A percentile compares a stretch with the other conserved stretches of the same genome.
These are phyloP conservation scores for Trichosporon sp. DNA, from an alignment of 1,284 basidiomycete genomes.

Conservation along the genomic window DNA sequence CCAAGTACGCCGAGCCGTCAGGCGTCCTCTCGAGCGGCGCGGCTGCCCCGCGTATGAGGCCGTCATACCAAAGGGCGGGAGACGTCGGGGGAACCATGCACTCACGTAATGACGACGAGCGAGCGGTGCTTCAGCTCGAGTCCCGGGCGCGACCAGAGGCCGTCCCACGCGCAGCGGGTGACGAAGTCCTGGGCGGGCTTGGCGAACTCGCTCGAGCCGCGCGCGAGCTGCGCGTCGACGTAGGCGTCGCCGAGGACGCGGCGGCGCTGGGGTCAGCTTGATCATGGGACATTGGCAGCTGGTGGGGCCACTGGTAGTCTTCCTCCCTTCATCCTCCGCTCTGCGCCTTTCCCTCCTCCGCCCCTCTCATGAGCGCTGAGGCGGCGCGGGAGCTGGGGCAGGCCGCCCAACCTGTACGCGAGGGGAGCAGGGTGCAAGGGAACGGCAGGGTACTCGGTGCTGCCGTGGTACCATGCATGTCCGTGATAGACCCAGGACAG, in stretches of 20 bases:
- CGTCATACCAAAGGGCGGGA: neutral
- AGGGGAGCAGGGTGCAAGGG: no score
- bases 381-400: no score
- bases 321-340: neutral
- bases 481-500: no score
- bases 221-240: slow-evolving; percentile 20
- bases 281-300: neutral
- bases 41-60: no score
- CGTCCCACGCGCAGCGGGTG: slow-evolving; percentile 20
- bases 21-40: no score
- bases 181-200: slow-evolving; percentile 26
- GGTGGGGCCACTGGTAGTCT: no score
- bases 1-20: no score
- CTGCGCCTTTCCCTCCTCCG: neutral
- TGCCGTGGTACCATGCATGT: no score
- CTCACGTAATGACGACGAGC: slow-evolving; percentile 24
- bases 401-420: no score
- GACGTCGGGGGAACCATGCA: neutral
- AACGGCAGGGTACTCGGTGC: no score
- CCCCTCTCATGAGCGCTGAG: no score
- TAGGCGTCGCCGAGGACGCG: slow-evolving; percentile 22
- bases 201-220: slow-evolving; percentile 22
- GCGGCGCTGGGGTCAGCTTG: slow-evolving; percentile 17
- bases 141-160: slow-evolving; percentile 20
- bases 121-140: slow-evolving; percentile 25